These are phyloP conservation scores for Daldinia eschscholtzii DNA, from an alignment of 2,329 filamentous ascomycete species.

Conservation along the genomic window DNA sequence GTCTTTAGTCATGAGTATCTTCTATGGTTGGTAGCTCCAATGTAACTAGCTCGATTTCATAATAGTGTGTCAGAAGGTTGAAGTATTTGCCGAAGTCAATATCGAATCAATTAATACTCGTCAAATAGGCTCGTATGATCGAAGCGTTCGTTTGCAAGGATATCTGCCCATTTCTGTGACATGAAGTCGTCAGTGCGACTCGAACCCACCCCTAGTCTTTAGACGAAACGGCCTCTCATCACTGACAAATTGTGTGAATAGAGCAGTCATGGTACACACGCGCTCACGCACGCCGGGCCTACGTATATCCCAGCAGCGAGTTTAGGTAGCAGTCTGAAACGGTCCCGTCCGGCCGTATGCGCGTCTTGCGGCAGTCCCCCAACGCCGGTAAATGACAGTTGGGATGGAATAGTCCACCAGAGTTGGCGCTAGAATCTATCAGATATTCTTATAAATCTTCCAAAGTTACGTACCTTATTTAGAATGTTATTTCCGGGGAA, in stretches of 20 bases:
- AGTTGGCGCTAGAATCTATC: not conserved
- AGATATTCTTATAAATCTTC: not conserved
- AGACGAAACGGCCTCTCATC: conserved; percentile 3
- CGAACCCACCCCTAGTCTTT: not conserved
- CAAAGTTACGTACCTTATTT: not conserved
- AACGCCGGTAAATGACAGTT: too few relatives aligned
- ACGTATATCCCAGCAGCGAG: not conserved
- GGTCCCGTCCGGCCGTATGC: not conserved
- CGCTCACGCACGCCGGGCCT: not conserved
- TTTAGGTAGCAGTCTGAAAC: not conserved
- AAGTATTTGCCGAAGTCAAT: not conserved
- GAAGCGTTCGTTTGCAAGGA: not conserved
- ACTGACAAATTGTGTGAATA: not conserved
- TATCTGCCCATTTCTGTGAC: conserved; percentile 1
- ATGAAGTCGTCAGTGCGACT: conserved; percentile 5
- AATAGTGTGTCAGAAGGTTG: not conserved
- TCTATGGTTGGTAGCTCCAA: not conserved
- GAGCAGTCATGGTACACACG: not conserved
- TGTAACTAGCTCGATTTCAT: not conserved
- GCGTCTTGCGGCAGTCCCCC: not conserved
- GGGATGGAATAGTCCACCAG: not conserved
- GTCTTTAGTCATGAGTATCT: not conserved
- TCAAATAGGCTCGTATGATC: not conserved
- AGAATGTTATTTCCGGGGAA: not conserved
- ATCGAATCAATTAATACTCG: not conserved